Conservation (phyloP, 495 filamentous ascomycete genomes). For the Thermothielavioides terrestris region DNA sequence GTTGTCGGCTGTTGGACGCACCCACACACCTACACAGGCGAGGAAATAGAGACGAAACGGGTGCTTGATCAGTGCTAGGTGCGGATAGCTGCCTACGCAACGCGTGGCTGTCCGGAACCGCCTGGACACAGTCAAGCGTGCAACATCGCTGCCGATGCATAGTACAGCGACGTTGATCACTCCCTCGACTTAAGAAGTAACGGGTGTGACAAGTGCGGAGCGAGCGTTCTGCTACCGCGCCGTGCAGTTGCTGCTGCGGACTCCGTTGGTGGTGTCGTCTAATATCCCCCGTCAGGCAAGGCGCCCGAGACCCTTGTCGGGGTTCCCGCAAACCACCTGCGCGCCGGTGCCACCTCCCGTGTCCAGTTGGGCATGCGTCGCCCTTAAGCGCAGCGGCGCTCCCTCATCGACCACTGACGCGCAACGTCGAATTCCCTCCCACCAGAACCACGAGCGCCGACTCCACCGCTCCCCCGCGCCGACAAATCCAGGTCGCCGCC, state of each 20-base stretch:
- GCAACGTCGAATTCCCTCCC: not conserved
- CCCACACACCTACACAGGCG: not conserved
- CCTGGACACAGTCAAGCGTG: no score
- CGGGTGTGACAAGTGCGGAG: no score
- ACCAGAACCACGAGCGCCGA: conserved; percentile 10
- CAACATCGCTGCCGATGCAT: no score
- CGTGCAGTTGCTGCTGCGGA: conserved; percentile 5
- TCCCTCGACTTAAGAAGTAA: no score
- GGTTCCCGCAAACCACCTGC: conserved; percentile 9
- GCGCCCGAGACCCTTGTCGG: conserved; percentile 3
- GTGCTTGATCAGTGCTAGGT: no score
- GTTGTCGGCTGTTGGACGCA: not conserved
- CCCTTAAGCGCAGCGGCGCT: conserved; percentile 21
- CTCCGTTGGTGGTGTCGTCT: conserved; percentile 1
- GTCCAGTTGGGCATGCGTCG: conserved; percentile 14
- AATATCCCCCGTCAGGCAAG: conserved; percentile 9
- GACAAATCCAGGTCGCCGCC: conserved; percentile 20
- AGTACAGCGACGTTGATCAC: no score
- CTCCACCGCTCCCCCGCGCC: conserved; percentile 8
- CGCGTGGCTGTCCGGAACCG: no score
- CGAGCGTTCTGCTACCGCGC: not conserved
- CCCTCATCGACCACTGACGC: conserved; percentile 3
- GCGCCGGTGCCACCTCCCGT: not conserved
- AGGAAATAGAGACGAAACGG: not conserved
- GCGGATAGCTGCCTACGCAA: no score